A percentile compares a stretch with the other conserved stretches of the same genome.
Evolutionary conservation across 2,329 filamentous ascomycete genomes (phyloP).

Genomic region (Monosporascus cannonballus): DNA sequence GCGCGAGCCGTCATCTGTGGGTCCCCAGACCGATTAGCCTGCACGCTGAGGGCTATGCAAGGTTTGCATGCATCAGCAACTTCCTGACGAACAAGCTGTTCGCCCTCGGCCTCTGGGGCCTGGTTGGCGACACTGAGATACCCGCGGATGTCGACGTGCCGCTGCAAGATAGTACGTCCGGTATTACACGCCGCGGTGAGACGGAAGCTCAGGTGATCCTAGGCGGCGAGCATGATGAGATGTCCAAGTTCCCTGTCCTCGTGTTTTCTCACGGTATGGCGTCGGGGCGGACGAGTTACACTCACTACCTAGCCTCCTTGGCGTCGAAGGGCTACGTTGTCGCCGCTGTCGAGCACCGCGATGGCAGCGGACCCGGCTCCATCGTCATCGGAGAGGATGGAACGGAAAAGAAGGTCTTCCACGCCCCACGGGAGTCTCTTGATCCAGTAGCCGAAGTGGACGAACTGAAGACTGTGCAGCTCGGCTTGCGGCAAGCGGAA

Average conservation of each 20-base stretch:
- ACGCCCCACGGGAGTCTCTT: constrained; percentile 31
- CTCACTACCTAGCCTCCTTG: constrained; percentile 43
- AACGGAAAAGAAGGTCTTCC: constrained; percentile 21
- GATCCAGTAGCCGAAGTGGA: constrained; percentile 20
- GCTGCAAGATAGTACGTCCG: constrained; percentile 19
- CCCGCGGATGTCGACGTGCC: constrained; percentile 42
- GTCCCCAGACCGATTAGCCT: constrained; percentile 36
- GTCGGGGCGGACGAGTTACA: constrained; percentile 45
- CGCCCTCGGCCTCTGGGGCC: constrained; percentile 33
- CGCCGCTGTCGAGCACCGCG: constrained; percentile 45
- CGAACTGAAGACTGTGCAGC: constrained; percentile 39
- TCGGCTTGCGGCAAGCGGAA: constrained; percentile 44
- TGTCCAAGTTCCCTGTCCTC: constrained; percentile 33
- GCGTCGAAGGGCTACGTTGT: constrained; percentile 44
- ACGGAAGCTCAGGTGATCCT: constrained; percentile 17
- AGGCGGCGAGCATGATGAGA: constrained; percentile 9
- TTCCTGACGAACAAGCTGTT: constrained; percentile 36
- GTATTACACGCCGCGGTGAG: constrained; percentile 15
- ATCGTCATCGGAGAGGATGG: constrained; percentile 29
- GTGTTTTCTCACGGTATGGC: constrained; percentile 49
- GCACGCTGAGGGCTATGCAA: constrained; percentile 40
- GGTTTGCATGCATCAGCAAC: constrained; percentile 37
- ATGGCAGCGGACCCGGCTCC: constrained; percentile 43
- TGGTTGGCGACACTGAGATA: constrained; percentile 39
- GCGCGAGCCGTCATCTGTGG: constrained; percentile 31